These are phyloP conservation scores for Pisolithus marmoratus DNA, from an alignment of 768 basidiomycete genomes.

Conservation along the genomic window DNA sequence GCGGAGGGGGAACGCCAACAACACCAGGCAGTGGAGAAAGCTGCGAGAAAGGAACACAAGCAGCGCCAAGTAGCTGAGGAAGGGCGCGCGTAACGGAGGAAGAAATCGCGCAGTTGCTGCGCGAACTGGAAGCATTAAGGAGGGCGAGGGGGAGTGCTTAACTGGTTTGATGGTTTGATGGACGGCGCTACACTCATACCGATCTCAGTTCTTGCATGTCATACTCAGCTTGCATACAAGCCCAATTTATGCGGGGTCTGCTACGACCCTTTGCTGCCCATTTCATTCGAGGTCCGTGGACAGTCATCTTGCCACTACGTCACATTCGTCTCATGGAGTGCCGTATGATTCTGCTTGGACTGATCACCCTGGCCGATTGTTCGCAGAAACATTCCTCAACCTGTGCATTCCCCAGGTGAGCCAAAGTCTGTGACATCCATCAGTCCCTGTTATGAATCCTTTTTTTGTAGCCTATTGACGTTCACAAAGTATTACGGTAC, in stretches of 20 bases:
- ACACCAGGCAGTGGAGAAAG: too few relatives aligned
- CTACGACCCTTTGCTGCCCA: slow-evolving; percentile 61
- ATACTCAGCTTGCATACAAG: too few relatives aligned
- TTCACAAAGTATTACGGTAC: slow-evolving; percentile 44
- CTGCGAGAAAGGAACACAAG: too few relatives aligned
- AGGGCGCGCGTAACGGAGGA: too few relatives aligned
- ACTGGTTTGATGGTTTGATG: too few relatives aligned
- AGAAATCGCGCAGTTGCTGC: too few relatives aligned
- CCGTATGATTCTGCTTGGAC: slow-evolving; percentile 45
- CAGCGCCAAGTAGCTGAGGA: too few relatives aligned
- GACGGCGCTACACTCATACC: too few relatives aligned
- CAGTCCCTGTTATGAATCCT: slow-evolving; percentile 1
- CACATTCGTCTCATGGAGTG: slow-evolving; percentile 41
- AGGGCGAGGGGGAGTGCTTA: too few relatives aligned
- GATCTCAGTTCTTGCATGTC: too few relatives aligned
- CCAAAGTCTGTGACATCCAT: background rate
- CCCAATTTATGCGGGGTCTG: slow-evolving; percentile 40
- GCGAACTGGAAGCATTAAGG: too few relatives aligned
- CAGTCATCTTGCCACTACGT: slow-evolving; percentile 42
- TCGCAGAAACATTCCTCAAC: slow-evolving; percentile 56
- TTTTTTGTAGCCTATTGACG: slow-evolving; percentile 38
- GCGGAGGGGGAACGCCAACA: too few relatives aligned
- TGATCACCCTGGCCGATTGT: slow-evolving; percentile 50
- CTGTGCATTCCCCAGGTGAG: slow-evolving; percentile 51
- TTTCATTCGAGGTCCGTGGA: slow-evolving; percentile 55